Conservation (phyloP, 2,329 filamentous ascomycete species). For the Incumbomyces lentus region DNA sequence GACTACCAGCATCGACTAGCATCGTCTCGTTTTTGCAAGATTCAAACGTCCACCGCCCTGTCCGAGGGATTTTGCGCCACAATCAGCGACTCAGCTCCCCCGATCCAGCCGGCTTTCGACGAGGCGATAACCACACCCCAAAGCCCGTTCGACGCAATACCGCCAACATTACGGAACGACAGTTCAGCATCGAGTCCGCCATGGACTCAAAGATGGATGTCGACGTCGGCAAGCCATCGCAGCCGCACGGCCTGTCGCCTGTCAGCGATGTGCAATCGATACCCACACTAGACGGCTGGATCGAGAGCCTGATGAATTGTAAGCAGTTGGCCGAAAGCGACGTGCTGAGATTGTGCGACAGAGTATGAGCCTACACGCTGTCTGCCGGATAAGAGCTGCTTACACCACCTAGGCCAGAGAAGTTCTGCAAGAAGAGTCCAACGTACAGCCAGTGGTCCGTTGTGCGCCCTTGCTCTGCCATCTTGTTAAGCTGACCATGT, state of each 20-base stretch:
- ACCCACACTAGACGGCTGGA: slow-evolving; percentile 92
- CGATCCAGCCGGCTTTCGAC: too few relatives aligned
- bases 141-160: not conserved
- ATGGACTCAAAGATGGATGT: slow-evolving; percentile 98
- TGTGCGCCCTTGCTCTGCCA: not conserved
- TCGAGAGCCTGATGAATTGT: slow-evolving; percentile 95
- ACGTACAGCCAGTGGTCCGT: slow-evolving; percentile 91
- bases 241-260: slow-evolving; percentile 64
- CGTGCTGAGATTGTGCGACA: slow-evolving; percentile 93
- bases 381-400: slow-evolving; percentile 5
- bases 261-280: slow-evolving; percentile 78
- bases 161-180: slow-evolving; percentile 2
- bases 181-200: slow-evolving; percentile 11
- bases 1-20: too few relatives aligned
- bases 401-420: slow-evolving; percentile 62
- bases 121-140: too few relatives aligned
- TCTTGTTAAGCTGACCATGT: slow-evolving; percentile 9
- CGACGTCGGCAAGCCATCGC: slow-evolving; percentile 80
- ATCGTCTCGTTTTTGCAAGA: too few relatives aligned
- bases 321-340: slow-evolving; percentile 94
- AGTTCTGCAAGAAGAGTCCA: slow-evolving; percentile 93
- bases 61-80: too few relatives aligned
- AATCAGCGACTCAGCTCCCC: too few relatives aligned
- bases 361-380: slow-evolving; percentile 51
- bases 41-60: too few relatives aligned